Conservation (phyloP, 257 asterid species). For the Capsicum rhomboideum region DNA sequence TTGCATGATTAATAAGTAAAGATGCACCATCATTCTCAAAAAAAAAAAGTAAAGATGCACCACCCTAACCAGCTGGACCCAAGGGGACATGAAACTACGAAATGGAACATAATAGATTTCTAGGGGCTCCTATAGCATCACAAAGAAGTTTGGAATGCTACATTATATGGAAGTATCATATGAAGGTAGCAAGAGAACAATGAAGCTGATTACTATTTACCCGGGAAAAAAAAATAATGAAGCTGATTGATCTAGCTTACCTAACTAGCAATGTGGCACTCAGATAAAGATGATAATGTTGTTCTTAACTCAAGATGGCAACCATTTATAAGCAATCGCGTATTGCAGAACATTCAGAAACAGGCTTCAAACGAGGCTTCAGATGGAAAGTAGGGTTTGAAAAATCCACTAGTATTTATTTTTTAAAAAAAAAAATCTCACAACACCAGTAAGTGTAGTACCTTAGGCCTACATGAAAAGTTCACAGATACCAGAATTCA, state of each 20-base stretch:
- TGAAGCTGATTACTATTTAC: neutral
- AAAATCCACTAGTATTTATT: neutral
- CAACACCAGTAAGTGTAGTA: neutral
- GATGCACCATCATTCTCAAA: too few species aligned
- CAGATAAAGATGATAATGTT: neutral
- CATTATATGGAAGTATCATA: neutral
- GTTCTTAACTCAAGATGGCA: neutral
- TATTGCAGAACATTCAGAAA: neutral
- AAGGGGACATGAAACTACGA: neutral
- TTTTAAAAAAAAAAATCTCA: too few species aligned
- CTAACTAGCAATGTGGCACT: neutral
- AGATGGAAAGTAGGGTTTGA: neutral
- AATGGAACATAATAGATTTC: neutral
- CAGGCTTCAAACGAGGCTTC: neutral
- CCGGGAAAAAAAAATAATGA: neutral
- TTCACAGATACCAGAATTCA: neutral
- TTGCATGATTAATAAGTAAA: neutral
- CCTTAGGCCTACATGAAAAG: neutral
- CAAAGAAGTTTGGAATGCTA: neutral
- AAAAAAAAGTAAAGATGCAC: too few species aligned
- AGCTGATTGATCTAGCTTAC: neutral
- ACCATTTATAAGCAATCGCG: neutral
- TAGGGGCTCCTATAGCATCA: neutral
- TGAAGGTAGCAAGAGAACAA: neutral
- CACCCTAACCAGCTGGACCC: neutral